A percentile compares a stretch with the other conserved stretches of the same genome.
These are phyloP conservation scores for Lactarius trivialis DNA, from an alignment of 768 basidiomycete species.

Conservation along the genomic window DNA sequence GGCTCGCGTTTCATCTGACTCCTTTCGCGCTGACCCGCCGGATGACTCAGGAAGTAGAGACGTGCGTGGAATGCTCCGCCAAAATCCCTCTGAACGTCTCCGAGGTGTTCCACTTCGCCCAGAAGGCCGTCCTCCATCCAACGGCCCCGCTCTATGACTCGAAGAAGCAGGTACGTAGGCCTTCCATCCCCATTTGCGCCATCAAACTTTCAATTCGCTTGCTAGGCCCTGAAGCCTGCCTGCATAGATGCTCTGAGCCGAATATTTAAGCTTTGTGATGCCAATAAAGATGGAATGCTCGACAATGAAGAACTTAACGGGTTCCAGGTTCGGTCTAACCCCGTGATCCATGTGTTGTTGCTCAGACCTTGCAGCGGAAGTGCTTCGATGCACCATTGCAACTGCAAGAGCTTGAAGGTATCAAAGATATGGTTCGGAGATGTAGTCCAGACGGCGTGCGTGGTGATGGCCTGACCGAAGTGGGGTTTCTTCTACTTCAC, in stretches of 20 bases:
- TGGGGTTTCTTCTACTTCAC: slow-evolving; percentile 90
- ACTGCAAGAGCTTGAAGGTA: slow-evolving; percentile 91
- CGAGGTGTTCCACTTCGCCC: slow-evolving; percentile 97
- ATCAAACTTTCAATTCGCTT: slow-evolving; percentile 9
- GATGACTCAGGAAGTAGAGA: slow-evolving; percentile 82
- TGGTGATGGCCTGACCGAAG: slow-evolving; percentile 80
- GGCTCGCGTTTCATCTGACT: slow-evolving; percentile 19
- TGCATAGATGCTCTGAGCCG: slow-evolving; percentile 82
- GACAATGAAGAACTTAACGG: slow-evolving; percentile 91
- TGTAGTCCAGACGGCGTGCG: slow-evolving; percentile 70
- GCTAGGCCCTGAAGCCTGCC: slow-evolving; percentile 84
- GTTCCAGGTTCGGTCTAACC: slow-evolving; percentile 65
- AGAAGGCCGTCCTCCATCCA: slow-evolving; percentile 95
- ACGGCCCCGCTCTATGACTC: slow-evolving; percentile 97
- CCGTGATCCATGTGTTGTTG: background rate
- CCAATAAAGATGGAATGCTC: slow-evolving; percentile 88
- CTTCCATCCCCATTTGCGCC: background rate
- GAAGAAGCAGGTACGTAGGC: slow-evolving; percentile 74
- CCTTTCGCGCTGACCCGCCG: background rate
- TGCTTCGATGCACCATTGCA: slow-evolving; percentile 94
- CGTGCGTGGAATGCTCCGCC: slow-evolving; percentile 96
- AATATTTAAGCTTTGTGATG: slow-evolving; percentile 95
- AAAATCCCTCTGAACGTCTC: slow-evolving; percentile 86
- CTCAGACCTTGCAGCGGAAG: slow-evolving; percentile 54
- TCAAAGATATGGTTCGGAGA: slow-evolving; percentile 83